phyloP scores from a whole-genome alignment of 352 stramenopile genomes.

The Pythium myriotylum region DNA sequence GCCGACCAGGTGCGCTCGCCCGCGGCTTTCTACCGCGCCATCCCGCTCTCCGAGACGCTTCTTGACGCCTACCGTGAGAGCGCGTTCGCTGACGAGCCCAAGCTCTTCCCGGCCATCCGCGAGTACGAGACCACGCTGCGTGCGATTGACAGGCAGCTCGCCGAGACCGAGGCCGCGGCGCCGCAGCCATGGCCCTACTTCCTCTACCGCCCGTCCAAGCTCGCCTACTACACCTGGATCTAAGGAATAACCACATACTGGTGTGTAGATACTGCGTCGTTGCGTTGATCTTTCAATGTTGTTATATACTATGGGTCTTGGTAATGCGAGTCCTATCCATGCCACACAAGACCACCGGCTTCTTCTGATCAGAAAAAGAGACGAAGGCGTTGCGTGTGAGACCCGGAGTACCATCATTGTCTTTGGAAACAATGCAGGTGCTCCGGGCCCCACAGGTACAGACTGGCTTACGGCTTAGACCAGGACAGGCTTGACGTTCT shows the following conservation, averaged over 20 bases:
- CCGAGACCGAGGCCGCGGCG: constrained; percentile 14
- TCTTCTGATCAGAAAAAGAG: too few relatives aligned
- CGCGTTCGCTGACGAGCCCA: constrained; percentile 20
- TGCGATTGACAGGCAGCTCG: constrained; percentile 19
- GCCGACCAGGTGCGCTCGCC: constrained; percentile 13
- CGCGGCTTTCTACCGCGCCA: constrained; percentile 21
- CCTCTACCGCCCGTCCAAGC: constrained; percentile 24
- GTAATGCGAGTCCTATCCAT: too few relatives aligned
- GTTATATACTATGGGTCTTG: too few relatives aligned
- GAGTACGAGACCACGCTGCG: constrained; percentile 22
- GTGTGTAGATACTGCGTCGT: too few relatives aligned
- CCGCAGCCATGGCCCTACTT: constrained; percentile 19
- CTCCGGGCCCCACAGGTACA: too few relatives aligned
- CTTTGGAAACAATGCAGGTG: too few relatives aligned
- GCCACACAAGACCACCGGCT: too few relatives aligned
- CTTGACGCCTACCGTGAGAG: constrained; percentile 22
- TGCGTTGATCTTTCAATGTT: too few relatives aligned
- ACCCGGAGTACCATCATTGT: too few relatives aligned
- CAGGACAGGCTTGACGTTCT: constrained; percentile 32
- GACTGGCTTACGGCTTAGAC: too few relatives aligned
- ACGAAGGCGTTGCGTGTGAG: too few relatives aligned
- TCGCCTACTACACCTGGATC: constrained; percentile 31
- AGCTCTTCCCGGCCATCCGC: constrained; percentile 14
- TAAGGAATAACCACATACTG: constrained; percentile 7
- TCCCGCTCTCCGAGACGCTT: constrained; percentile 19